Evolutionary conservation across 2,329 filamentous ascomycete genomes (phyloP).

Genomic region (Microdochium paspali): DNA sequence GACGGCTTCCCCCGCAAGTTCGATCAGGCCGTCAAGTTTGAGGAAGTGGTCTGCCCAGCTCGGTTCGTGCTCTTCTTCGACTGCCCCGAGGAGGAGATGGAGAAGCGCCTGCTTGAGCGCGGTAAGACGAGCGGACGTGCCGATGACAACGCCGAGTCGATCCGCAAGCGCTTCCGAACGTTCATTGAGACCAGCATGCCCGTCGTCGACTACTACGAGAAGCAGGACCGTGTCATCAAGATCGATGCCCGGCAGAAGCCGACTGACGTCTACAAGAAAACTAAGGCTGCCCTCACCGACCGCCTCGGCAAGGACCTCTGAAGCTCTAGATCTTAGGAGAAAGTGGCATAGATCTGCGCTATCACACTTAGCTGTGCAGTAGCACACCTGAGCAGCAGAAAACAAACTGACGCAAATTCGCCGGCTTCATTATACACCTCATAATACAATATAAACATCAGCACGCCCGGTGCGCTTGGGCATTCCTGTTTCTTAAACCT

Average conservation of each 20-base stretch:
- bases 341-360: too few relatives aligned
- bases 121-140: conserved; percentile 86
- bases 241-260: conserved; percentile 62
- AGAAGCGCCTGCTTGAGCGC: conserved; percentile 71
- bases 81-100: conserved; percentile 84
- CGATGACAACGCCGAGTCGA: conserved; percentile 92
- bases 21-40: conserved; percentile 92
- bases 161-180: conserved; percentile 89
- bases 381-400: too few relatives aligned
- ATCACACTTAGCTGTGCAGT: too few relatives aligned
- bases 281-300: conserved; percentile 37
- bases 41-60: conserved; percentile 76
- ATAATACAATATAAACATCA: too few relatives aligned
- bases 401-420: too few relatives aligned
- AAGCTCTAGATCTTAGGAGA: conserved; percentile 1
- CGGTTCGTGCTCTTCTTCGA: conserved; percentile 89
- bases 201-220: conserved; percentile 77
- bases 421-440: too few relatives aligned
- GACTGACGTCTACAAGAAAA: conserved; percentile 49
- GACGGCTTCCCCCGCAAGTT: conserved; percentile 91
- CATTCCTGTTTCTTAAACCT: neutral
- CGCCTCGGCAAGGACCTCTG: conserved; percentile 36
- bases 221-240: conserved; percentile 69
- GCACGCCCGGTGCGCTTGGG: too few relatives aligned
- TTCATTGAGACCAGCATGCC: conserved; percentile 98